Evolutionary conservation across 768 basidiomycete species (phyloP), one percentile per base, ranked within the genome.

Genomic region (Russula virescens): DNA sequence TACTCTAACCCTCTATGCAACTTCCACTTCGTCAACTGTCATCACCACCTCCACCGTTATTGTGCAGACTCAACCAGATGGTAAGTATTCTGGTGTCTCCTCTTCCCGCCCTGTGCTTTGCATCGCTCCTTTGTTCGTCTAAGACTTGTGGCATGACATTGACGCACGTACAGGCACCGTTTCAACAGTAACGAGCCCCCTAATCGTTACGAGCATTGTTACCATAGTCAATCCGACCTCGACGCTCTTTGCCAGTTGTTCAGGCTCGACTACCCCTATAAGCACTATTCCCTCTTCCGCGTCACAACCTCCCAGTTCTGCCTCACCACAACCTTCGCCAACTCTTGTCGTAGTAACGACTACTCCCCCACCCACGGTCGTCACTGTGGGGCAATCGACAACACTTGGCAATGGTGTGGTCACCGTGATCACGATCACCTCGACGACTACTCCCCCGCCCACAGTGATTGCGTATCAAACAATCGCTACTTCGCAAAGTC

Each of bases 191-290:
- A 55, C 53, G 10, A n/a, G 57, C 3, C 66, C 66, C 19, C 2
- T 66, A 13, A 45, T 62, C 31, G 31, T 66, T 14, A 65, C 64
- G 9, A 55, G 28, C 45, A 58, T 62, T n/a, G 28, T 67, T 21
- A 60, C 54, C 1, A 45, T 66, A 3, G 55, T 54, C 25, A 31
- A 62, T 48, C 66, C 66, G 10, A 66, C 54, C 9, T 35, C 48
- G 47, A 68, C 67, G 1, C 58, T 61, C 34, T 68, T 57, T 40
- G 61, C 61, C 2, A 66, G 65, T 40, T 68, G 67, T 47, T 25
- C 52, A 2, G 13, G 10, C 38, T 14, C 31, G 8, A 31, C 47
- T 35, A 9, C 21, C 28, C 25, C 54, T 23, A 45, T 35, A 40
- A 46, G 7, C 43, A 43, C 53, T 7, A 38, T 16, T 25, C 6